Percentiles rank a stretch among this genome's conserved stretches.
Conservation (phyloP, 1,284 basidiomycete species). For the Cystobasidium pallidum region DNA sequence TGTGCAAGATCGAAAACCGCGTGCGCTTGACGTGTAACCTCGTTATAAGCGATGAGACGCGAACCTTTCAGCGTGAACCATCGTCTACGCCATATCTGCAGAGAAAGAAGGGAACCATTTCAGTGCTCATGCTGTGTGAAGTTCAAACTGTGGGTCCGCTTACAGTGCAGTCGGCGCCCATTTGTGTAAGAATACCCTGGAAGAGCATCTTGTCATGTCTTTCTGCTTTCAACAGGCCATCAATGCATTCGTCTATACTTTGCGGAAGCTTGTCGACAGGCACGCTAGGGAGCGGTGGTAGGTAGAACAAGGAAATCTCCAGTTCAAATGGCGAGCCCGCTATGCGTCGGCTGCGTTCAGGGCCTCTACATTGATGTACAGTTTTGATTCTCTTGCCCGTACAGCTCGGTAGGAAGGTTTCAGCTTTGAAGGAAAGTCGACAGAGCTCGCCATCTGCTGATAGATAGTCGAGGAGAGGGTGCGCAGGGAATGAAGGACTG, state of each 20-base stretch:
- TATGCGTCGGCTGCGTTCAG: constrained; percentile 8
- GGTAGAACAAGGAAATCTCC: constrained; percentile 37
- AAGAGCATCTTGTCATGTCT: constrained; percentile 38
- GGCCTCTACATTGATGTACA: constrained; percentile 4
- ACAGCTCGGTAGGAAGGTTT: constrained; percentile 20
- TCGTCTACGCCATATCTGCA: constrained; percentile 34
- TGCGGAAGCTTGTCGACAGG: constrained; percentile 37
- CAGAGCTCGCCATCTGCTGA: constrained; percentile 28
- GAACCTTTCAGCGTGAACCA: constrained; percentile 29
- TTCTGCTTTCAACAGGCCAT: constrained; percentile 30
- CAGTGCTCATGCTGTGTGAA: neutral
- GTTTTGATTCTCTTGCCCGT: constrained; percentile 31
- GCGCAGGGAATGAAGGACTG: constrained; percentile 20
- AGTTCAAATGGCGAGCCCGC: constrained; percentile 6
- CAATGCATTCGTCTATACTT: constrained; percentile 40
- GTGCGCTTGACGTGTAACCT: constrained; percentile 38
- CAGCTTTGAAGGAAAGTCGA: constrained; percentile 20
- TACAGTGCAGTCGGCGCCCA: constrained; percentile 41
- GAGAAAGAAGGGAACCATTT: neutral
- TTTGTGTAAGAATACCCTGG: constrained; percentile 37
- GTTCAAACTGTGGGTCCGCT: neutral
- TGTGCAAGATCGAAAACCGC: constrained; percentile 26
- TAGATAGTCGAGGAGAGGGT: constrained; percentile 38
- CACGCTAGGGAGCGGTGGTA: constrained; percentile 37
- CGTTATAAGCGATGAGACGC: constrained; percentile 36